Percentiles rank a stretch among this genome's conserved stretches.
Evolutionary conservation across 805 yeast species (phyloP).

Genomic region (Candida tammaniensis): DNA sequence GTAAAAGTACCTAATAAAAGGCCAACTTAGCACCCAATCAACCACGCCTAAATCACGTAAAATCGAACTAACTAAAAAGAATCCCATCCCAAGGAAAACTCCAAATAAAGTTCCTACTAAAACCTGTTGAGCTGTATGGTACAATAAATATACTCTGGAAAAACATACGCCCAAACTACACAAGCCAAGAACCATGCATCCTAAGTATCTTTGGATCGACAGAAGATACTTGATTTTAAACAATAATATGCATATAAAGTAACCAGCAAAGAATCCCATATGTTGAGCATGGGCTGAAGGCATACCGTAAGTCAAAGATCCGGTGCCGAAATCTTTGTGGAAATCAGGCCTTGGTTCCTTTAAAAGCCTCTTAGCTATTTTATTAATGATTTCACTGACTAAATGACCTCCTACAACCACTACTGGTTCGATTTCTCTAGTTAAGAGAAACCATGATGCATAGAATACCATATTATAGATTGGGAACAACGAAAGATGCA

Average conservation of each 20-base stretch:
- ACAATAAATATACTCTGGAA: slow-evolving; percentile 74
- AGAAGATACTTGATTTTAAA: slow-evolving; percentile 39
- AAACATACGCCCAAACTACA: slow-evolving; percentile 48
- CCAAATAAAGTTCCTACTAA: slow-evolving; percentile 71
- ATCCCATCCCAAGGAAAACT: slow-evolving; percentile 50
- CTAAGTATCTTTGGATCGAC: slow-evolving; percentile 21
- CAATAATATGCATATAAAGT: slow-evolving; percentile 44
- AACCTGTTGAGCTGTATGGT: slow-evolving; percentile 76
- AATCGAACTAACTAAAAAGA: slow-evolving; percentile 51
- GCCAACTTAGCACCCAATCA: slow-evolving; percentile 60
- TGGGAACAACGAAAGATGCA: slow-evolving; percentile 77
- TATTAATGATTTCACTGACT: slow-evolving; percentile 69
- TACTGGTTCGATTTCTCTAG: slow-evolving; percentile 84
- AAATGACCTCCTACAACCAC: slow-evolving; percentile 85
- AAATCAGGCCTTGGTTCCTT: slow-evolving; percentile 75
- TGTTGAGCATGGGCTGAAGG: slow-evolving; percentile 97
- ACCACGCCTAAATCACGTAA: slow-evolving; percentile 67
- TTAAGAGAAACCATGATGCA: slow-evolving; percentile 75
- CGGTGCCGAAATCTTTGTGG: slow-evolving; percentile 44
- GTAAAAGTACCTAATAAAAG: slow-evolving; percentile 47
- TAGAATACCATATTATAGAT: slow-evolving; percentile 74
- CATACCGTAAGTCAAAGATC: slow-evolving; percentile 75
- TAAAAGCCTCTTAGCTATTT: slow-evolving; percentile 58
- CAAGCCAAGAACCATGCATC: slow-evolving; percentile 23
- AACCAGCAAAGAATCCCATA: slow-evolving; percentile 79